These are phyloP conservation scores for Amaranthus palmeri DNA, from an alignment of 148 eudicot genomes.

Conservation along the genomic window DNA sequence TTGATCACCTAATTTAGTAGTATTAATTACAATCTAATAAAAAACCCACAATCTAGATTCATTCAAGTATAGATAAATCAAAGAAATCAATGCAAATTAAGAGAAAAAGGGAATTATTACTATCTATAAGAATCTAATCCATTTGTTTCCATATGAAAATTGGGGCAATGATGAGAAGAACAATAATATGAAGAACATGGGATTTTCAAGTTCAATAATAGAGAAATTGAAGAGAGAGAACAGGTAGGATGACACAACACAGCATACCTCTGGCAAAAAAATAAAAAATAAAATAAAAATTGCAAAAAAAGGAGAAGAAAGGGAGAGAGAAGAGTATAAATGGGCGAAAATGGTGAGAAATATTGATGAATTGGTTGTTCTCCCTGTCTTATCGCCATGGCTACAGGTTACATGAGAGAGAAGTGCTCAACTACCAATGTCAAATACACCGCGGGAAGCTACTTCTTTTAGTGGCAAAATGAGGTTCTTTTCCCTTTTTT, in stretches of 20 bases:
- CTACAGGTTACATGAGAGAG: constrained; percentile 1
- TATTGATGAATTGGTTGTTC: constrained; percentile 12
- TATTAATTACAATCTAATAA: background rate
- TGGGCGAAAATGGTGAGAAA: constrained; percentile 17
- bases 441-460: background rate
- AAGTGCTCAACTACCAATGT: background rate
- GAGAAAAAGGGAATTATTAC: constrained; percentile 8
- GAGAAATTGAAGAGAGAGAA: constrained; percentile 20
- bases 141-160: constrained; percentile 3
- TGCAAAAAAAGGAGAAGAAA: constrained; percentile 8
- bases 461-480: background rate
- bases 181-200: constrained; percentile 19
- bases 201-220: constrained; percentile 13
- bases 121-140: constrained; percentile 23
- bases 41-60: background rate
- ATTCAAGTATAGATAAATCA: background rate
- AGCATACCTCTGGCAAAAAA: constrained; percentile 18
- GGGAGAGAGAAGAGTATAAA: constrained; percentile 10
- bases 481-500: too few relatives aligned
- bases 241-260: background rate
- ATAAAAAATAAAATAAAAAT: background rate
- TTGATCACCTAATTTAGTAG: background rate
- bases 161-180: constrained; percentile 1
- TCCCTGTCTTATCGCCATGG: background rate
- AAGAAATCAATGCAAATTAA: background rate